Evolutionary conservation across 176 grass and related monocot species (phyloP), one percentile per base, ranked within the genome.

Genomic region (Eragrostis nindensis): DNA sequence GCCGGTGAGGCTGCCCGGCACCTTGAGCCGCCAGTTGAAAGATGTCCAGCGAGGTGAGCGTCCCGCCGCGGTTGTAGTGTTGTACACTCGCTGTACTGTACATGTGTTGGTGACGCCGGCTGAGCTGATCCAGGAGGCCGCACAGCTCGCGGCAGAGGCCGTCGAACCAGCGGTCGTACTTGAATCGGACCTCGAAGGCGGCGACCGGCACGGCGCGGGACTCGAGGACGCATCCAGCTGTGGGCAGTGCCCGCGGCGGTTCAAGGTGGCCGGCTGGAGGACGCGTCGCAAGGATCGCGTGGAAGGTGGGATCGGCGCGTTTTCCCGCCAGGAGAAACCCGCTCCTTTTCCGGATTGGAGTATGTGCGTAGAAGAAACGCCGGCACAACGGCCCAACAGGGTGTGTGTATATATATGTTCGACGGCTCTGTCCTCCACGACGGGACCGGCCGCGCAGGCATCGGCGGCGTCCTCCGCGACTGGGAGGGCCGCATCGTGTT

Each of bases 41-140:
- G 22, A 84, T 11, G 62, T 84, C 48, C 2, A 84, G 62, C n/a
- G 50, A 36, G 39, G 50, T 57, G 66, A 77, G 73, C 5, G 47
- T 84, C 24, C 32, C 24, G 9, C 82, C n/a, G n/a, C n/a, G n/a
- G n/a, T n/a, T n/a, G n/a, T n/a, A n/a, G n/a, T 77, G 30, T 12
- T 3, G 44, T 56, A 77, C 3, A 24, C 2, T 55, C 25, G 32
- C 6, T 3, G 0, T 0, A 2, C 8, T 42, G n/a, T n/a, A n/a
- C n/a, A 5, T 3, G 7, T 25, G 40, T 65, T 40, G 5, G 0
- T 0, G 71, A 84, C 27, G n/a, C n/a, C n/a, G n/a, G 11, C 11
- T 16, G 49, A 84, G 71, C n/a, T n/a, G n/a, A n/a, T 84, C 72
- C 21, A 21, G 24, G 36, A 84, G 71, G 54, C 60, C 0, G 41